phyloP scores from a whole-genome alignment of 108 stramenopile species.

The Thalassiosira profunda region DNA sequence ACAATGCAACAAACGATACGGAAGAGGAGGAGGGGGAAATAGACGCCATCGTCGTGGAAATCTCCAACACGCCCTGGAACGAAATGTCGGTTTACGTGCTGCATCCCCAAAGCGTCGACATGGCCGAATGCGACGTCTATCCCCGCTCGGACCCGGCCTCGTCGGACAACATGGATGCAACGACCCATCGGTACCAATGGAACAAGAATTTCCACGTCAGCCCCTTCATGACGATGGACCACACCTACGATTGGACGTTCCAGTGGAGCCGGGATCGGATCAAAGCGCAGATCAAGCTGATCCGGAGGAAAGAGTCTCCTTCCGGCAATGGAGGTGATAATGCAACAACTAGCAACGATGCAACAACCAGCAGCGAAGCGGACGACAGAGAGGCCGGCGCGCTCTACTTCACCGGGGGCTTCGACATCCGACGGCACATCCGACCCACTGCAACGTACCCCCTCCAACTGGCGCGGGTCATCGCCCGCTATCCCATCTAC shows the following conservation, averaged over 20 bases:
- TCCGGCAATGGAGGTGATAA: neutral
- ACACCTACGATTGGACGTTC: slow-evolving; percentile 94
- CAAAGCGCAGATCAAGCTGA: slow-evolving; percentile 35
- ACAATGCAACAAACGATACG: neutral
- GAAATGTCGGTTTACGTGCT: slow-evolving; percentile 95
- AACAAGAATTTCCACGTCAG: slow-evolving; percentile 96
- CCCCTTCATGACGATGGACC: slow-evolving; percentile 98
- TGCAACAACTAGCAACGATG: neutral
- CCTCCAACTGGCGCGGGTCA: slow-evolving; percentile 49
- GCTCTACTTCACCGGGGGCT: slow-evolving; percentile 55
- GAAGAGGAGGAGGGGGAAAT: slow-evolving; percentile 29
- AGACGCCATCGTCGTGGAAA: slow-evolving; percentile 89
- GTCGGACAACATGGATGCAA: slow-evolving; percentile 1
- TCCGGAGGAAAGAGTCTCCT: slow-evolving; percentile 2
- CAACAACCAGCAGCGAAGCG: neutral
- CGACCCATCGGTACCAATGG: slow-evolving; percentile 56
- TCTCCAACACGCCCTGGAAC: slow-evolving; percentile 96
- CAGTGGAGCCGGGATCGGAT: slow-evolving; percentile 25
- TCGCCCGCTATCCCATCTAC: slow-evolving; percentile 73
- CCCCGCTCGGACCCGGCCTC: neutral
- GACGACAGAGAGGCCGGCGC: neutral
- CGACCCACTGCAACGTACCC: slow-evolving; percentile 28
- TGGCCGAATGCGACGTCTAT: slow-evolving; percentile 19
- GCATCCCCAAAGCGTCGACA: slow-evolving; percentile 76
- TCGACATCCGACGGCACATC: slow-evolving; percentile 32